A percentile compares a stretch with the other conserved stretches of the same genome.
Evolutionary conservation across 106 monocot genomes (phyloP).

Genomic region (Platanthera guangdongensis): DNA sequence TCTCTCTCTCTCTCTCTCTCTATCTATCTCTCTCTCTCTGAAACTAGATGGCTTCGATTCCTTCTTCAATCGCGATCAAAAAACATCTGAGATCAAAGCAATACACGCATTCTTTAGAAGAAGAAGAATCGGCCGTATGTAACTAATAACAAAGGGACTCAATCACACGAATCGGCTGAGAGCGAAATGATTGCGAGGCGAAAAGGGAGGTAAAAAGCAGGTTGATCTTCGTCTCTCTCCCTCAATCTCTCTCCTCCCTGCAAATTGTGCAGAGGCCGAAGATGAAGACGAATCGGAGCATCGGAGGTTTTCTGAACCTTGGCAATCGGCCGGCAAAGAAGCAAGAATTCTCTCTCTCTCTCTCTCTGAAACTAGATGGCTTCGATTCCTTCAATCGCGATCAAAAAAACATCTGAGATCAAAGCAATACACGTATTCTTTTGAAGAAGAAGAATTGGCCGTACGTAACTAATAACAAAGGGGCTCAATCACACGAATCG

Average conservation of each 20-base stretch:
- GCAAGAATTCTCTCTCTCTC: no score
- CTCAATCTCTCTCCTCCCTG: background rate
- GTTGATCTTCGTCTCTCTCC: background rate
- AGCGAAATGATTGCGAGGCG: background rate
- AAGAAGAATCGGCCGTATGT: background rate
- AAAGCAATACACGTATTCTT: background rate
- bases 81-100: background rate
- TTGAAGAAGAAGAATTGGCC: background rate
- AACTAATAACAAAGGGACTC: background rate
- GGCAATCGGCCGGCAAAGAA: no score
- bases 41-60: no score
- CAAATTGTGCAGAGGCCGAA: background rate
- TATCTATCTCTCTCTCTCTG: no score
- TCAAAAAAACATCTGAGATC: no score
- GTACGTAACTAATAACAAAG: background rate
- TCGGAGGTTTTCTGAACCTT: background rate
- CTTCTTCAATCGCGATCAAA: no score
- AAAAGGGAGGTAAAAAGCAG: background rate
- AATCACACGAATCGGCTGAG: background rate
- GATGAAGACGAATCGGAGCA: background rate
- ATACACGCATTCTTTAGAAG: background rate
- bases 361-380: no score
- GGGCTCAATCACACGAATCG: background rate
- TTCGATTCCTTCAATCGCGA: no score
- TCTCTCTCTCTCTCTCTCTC: no score